Percentiles rank a stretch among this genome's conserved stretches.
phyloP scores from a whole-genome alignment of 495 filamentous ascomycete species.

The Daldinia vernicosa region DNA sequence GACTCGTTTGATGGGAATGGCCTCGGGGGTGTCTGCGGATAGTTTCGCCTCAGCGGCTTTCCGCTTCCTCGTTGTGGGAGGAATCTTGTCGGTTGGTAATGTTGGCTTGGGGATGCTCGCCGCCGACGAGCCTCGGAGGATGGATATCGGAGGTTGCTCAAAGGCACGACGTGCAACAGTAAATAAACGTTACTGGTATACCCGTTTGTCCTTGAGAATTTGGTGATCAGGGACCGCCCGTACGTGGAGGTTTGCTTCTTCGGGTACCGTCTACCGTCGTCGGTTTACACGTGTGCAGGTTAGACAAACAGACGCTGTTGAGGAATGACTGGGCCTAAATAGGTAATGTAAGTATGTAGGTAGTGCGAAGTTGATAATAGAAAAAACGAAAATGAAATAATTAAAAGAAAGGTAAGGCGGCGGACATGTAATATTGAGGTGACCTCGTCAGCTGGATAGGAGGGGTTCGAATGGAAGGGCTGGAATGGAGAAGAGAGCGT shows the following conservation, averaged over 20 bases:
- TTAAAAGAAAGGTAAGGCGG: neutral
- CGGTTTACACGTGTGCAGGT: neutral
- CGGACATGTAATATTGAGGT: neutral
- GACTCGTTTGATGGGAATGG: slow-evolving; percentile 61
- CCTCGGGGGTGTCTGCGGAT: slow-evolving; percentile 53
- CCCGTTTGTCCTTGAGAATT: neutral
- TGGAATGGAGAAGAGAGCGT: neutral
- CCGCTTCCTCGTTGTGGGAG: slow-evolving; percentile 80
- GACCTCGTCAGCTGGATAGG: slow-evolving; percentile 8
- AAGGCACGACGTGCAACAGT: slow-evolving; percentile 6
- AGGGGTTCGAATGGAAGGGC: neutral
- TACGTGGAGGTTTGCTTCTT: neutral
- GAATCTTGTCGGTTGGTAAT: slow-evolving; percentile 62
- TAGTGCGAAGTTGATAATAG: neutral
- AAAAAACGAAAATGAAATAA: neutral
- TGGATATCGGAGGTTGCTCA: slow-evolving; percentile 3
- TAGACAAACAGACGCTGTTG: neutral
- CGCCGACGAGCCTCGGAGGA: slow-evolving; percentile 30
- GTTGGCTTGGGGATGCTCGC: slow-evolving; percentile 36
- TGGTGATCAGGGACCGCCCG: neutral
- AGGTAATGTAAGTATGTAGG: neutral
- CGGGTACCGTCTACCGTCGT: neutral
- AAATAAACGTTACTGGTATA: neutral
- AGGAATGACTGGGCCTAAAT: neutral
- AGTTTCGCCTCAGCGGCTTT: slow-evolving; percentile 85